Percentiles rank a stretch among this genome's conserved stretches.
phyloP scores from a whole-genome alignment of 139 green algal species.

The Yamagishiella unicocca region DNA sequence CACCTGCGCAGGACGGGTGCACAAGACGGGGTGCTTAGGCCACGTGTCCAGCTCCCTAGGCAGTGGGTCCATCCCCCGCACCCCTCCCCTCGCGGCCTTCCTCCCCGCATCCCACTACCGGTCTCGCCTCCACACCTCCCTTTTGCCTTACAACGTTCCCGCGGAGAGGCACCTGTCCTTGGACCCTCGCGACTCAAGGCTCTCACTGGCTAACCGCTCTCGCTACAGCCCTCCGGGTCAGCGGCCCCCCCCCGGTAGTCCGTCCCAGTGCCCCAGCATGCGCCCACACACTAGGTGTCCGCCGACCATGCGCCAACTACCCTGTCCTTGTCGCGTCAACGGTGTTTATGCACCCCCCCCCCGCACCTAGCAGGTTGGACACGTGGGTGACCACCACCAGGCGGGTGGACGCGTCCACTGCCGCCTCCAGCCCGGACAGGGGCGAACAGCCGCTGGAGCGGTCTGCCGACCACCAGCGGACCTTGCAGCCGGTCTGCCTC shows the following conservation, averaged over 20 bases:
- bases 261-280: too few species aligned
- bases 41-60: background rate
- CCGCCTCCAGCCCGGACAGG: background rate
- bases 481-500: background rate
- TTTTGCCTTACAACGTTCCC: background rate
- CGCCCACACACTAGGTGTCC: too few species aligned
- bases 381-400: slow-evolving; percentile 42
- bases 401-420: background rate
- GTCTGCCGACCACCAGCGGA: slow-evolving; percentile 34
- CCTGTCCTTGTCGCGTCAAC: too few species aligned
- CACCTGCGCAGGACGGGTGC: slow-evolving; percentile 11
- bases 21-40: background rate
- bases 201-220: too few species aligned
- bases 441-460: background rate
- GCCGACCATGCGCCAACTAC: too few species aligned
- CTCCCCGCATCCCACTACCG: background rate
- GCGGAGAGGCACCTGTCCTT: too few species aligned
- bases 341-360: background rate
- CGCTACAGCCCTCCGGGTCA: too few species aligned
- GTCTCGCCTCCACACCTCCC: background rate
- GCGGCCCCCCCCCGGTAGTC: too few species aligned
- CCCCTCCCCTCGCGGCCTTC: background rate
- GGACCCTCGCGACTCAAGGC: too few species aligned
- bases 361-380: slow-evolving; percentile 41
- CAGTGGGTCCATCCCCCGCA: background rate